These are phyloP conservation scores for Aspergillus sp. DNA, from an alignment of 2,329 filamentous ascomycete genomes.

Conservation along the genomic window DNA sequence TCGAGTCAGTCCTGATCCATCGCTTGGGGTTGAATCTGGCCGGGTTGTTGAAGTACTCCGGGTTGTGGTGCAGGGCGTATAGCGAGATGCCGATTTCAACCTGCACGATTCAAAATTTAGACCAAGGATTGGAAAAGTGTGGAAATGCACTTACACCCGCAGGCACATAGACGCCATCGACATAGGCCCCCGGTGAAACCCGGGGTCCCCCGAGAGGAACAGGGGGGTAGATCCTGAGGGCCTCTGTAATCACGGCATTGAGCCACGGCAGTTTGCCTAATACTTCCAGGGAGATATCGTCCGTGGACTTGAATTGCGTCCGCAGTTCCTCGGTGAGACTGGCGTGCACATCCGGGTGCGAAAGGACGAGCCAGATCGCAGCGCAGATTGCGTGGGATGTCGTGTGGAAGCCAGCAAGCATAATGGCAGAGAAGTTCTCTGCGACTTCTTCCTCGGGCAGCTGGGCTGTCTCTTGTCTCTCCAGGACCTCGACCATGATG, in stretches of 20 bases:
- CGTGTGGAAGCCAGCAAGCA: constrained; percentile 28
- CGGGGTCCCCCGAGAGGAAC: constrained; percentile 29
- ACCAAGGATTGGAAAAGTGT: background rate
- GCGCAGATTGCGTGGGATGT: constrained; percentile 28
- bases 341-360: constrained; percentile 20
- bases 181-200: constrained; percentile 25
- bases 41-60: constrained; percentile 29
- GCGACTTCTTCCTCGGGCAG: constrained; percentile 24
- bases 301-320: constrained; percentile 14
- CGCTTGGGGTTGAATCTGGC: constrained; percentile 33
- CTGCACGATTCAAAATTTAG: background rate
- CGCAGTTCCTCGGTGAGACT: constrained; percentile 22
- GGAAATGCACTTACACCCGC: constrained; percentile 21
- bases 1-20: constrained; percentile 28
- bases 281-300: constrained; percentile 20
- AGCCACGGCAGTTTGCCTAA: constrained; percentile 26
- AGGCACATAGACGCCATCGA: constrained; percentile 23
- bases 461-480: constrained; percentile 16
- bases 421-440: constrained; percentile 30
- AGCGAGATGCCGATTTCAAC: constrained; percentile 29
- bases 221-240: constrained; percentile 33
- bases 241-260: constrained; percentile 32
- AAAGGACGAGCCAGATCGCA: constrained; percentile 27
- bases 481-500: constrained; percentile 29
- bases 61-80: constrained; percentile 34